A percentile compares a stretch with the other conserved stretches of the same genome.
Evolutionary conservation across 2,329 filamentous ascomycete species (phyloP).

Genomic region (Cladosporium cucumerinum): DNA sequence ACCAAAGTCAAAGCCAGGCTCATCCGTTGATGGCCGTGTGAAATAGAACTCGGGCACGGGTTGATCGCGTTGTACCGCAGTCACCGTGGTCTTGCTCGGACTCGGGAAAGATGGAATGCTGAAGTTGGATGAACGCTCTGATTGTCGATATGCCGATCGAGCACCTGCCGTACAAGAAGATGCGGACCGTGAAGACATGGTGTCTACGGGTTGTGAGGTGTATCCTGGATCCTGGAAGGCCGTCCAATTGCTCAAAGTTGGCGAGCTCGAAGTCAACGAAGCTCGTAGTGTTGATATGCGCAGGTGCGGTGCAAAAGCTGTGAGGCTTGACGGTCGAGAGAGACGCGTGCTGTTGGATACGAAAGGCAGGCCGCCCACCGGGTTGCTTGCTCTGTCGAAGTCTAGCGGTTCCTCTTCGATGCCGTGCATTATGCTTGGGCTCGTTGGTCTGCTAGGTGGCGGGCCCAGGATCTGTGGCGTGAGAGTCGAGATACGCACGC

Average conservation of each 20-base stretch:
- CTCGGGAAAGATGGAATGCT: conserved; percentile 29
- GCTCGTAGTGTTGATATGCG: conserved; percentile 36
- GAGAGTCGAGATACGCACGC: conserved; percentile 44
- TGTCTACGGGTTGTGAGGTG: conserved; percentile 10
- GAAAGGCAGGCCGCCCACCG: conserved; percentile 7
- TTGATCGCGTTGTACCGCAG: conserved; percentile 15
- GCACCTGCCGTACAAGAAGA: background rate
- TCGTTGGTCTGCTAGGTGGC: conserved; percentile 34
- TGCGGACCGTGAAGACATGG: background rate
- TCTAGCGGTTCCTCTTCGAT: conserved; percentile 39
- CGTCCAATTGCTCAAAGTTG: conserved; percentile 37
- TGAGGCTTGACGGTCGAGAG: conserved; percentile 27
- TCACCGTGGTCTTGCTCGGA: conserved; percentile 24
- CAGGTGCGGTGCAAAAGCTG: conserved; percentile 36
- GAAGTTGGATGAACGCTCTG: conserved; percentile 7
- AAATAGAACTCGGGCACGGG: conserved; percentile 28
- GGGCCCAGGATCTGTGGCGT: conserved; percentile 43
- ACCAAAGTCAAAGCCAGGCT: conserved; percentile 7
- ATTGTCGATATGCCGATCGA: conserved; percentile 1
- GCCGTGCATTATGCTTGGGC: conserved; percentile 35
- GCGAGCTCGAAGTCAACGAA: conserved; percentile 40
- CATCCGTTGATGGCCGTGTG: conserved; percentile 19
- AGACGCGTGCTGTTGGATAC: conserved; percentile 7
- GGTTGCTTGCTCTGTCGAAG: background rate
- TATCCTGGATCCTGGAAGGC: conserved; percentile 27